phyloP scores from a whole-genome alignment of 202 grass and related monocot genomes.

The Carex arenaria region DNA sequence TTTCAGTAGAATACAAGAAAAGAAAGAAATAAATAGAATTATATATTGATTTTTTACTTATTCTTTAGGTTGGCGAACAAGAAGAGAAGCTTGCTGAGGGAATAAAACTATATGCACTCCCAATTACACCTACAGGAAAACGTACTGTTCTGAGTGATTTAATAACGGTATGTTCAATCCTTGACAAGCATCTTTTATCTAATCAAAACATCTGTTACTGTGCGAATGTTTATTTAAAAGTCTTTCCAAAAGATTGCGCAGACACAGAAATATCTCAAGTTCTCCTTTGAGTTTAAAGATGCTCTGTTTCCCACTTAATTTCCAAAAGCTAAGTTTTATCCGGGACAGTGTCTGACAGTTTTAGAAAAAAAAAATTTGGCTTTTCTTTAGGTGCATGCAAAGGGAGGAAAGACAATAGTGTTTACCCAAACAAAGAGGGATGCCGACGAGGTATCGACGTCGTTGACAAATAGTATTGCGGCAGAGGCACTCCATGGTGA shows the following conservation, averaged over 20 bases:
- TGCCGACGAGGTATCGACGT: conserved; percentile 87
- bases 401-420: conserved; percentile 99
- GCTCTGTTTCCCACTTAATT: background rate
- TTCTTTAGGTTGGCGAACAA: conserved; percentile 79
- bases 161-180: conserved; percentile 60
- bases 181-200: background rate
- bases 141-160: conserved; percentile 87
- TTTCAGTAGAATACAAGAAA: background rate
- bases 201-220: background rate
- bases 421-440: conserved; percentile 91
- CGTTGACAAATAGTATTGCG: conserved; percentile 79
- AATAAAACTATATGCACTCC: conserved; percentile 92
- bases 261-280: background rate
- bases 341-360: background rate
- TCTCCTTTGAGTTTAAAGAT: background rate
- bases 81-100: conserved; percentile 97
- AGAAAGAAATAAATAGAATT: background rate
- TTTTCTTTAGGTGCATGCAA: conserved; percentile 74
- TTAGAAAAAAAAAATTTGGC: too few relatives aligned
- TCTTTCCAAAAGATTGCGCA: background rate
- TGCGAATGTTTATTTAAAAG: background rate
- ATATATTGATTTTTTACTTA: background rate
- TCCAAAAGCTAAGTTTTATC: background rate
- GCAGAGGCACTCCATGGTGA: conserved; percentile 98
- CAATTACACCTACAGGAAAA: conserved; percentile 72